Percentiles rank a stretch among this genome's conserved stretches.
Conservation (phyloP, 306 rosid species). For the Corylus heterophylla region DNA sequence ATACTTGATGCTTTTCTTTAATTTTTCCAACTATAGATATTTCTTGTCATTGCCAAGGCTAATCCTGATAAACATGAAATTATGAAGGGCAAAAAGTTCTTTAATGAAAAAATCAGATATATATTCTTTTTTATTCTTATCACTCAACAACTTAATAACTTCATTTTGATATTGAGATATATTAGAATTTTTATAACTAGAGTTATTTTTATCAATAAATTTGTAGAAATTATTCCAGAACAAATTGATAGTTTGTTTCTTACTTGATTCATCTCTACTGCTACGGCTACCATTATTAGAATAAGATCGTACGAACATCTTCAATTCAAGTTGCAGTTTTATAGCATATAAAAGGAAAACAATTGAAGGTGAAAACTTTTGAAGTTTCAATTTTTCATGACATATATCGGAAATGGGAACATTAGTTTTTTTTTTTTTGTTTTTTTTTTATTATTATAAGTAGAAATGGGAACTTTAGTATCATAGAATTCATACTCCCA, state of each 20-base stretch:
- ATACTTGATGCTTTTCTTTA: background rate
- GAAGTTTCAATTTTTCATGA: background rate
- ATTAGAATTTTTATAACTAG: no score
- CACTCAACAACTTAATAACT: no score
- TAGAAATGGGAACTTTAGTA: background rate
- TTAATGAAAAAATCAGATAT: background rate
- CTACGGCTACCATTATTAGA: no score
- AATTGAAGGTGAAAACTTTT: background rate
- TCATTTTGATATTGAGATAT: no score
- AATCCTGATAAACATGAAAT: background rate
- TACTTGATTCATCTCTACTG: no score
- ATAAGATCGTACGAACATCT: no score
- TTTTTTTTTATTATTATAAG: no score
- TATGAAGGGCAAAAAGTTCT: background rate
- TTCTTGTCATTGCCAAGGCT: background rate
- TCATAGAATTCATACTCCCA: background rate
- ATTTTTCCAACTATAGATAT: background rate
- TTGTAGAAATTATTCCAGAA: no score
- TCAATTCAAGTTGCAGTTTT: background rate
- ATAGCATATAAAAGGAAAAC: background rate
- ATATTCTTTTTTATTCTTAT: no score
- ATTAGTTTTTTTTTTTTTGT: no score
- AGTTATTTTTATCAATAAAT: no score
- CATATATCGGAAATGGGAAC: background rate
- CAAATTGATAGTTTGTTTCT: no score